These are phyloP conservation scores for Leptoxyphium fumago DNA, from an alignment of 2,329 filamentous ascomycete genomes.

Conservation along the genomic window DNA sequence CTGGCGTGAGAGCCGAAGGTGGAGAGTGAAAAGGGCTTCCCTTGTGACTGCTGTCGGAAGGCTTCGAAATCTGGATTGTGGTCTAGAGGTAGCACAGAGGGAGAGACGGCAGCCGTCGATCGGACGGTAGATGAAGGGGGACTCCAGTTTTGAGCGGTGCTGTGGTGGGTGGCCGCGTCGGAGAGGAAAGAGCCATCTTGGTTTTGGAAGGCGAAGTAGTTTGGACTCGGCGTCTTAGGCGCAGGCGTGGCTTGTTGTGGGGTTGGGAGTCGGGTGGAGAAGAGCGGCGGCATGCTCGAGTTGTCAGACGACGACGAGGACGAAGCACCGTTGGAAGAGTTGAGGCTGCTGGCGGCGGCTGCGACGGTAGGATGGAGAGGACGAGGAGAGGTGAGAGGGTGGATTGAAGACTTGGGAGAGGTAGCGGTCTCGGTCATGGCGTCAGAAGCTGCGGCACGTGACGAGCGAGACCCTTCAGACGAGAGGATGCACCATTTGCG, in stretches of 20 bases:
- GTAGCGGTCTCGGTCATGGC: slow-evolving; percentile 12
- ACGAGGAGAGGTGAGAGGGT: background rate
- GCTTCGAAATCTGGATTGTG: slow-evolving; percentile 72
- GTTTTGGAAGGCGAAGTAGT: slow-evolving; percentile 73
- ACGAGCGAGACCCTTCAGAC: background rate
- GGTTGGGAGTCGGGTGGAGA: slow-evolving; percentile 11
- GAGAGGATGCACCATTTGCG: too few relatives aligned
- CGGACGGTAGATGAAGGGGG: slow-evolving; percentile 55
- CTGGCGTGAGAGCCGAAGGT: slow-evolving; percentile 4
- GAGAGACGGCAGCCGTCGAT: slow-evolving; percentile 53
- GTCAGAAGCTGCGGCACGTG: background rate
- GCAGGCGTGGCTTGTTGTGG: slow-evolving; percentile 6
- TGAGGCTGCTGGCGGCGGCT: background rate
- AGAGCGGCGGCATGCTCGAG: slow-evolving; percentile 16
- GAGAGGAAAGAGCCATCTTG: slow-evolving; percentile 38
- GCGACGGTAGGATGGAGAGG: background rate
- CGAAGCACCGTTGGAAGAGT: background rate
- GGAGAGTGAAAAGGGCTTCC: slow-evolving; percentile 32
- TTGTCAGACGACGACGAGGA: slow-evolving; percentile 6
- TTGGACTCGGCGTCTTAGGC: slow-evolving; percentile 46
- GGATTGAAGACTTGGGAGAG: slow-evolving; percentile 7
- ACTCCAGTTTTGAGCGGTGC: slow-evolving; percentile 57
- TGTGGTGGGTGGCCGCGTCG: slow-evolving; percentile 28
- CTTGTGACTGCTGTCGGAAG: slow-evolving; percentile 59
- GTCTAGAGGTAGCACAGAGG: slow-evolving; percentile 55